Conservation (phyloP, 2,329 filamentous ascomycete genomes). For the Hypocrella siamensis region DNA sequence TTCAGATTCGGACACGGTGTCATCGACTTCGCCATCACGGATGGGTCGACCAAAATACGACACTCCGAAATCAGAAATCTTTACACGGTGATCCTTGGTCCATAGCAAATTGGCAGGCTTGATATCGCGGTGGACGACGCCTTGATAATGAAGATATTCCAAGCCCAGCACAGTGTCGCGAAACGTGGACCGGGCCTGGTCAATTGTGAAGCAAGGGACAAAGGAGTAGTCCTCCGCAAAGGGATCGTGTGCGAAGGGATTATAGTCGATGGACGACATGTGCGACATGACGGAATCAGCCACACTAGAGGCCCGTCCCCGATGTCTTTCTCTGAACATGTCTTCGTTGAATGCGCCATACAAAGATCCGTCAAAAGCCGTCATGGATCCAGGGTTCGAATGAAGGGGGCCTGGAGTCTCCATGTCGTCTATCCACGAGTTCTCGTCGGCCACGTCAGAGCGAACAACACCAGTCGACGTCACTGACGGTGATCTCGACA, state of each 20-base stretch:
- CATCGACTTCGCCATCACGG: constrained; percentile 64
- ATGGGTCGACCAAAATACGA: constrained; percentile 89
- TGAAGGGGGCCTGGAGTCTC: constrained; percentile 36
- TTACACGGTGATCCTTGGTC: constrained; percentile 71
- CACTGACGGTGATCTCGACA: constrained; percentile 30
- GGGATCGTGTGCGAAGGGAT: constrained; percentile 41
- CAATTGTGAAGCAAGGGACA: constrained; percentile 81
- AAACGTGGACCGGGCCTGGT: constrained; percentile 70
- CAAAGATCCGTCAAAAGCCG: constrained; percentile 62
- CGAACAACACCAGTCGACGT: constrained; percentile 18
- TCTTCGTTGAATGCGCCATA: constrained; percentile 52
- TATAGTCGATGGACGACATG: constrained; percentile 50
- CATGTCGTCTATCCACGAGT: constrained; percentile 32
- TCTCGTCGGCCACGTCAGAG: constrained; percentile 18
- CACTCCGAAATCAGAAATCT: constrained; percentile 97
- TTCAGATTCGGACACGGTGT: constrained; percentile 63
- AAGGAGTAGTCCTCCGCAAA: constrained; percentile 82
- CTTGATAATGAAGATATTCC: constrained; percentile 83
- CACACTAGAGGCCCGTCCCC: constrained; percentile 63
- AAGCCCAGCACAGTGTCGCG: constrained; percentile 84
- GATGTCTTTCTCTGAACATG: constrained; percentile 38
- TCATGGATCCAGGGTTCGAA: constrained; percentile 33
- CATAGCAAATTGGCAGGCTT: constrained; percentile 85
- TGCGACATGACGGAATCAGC: constrained; percentile 61
- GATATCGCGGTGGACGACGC: constrained; percentile 72